phyloP scores from a whole-genome alignment of 306 rosid genomes.

The Inga laurina region DNA sequence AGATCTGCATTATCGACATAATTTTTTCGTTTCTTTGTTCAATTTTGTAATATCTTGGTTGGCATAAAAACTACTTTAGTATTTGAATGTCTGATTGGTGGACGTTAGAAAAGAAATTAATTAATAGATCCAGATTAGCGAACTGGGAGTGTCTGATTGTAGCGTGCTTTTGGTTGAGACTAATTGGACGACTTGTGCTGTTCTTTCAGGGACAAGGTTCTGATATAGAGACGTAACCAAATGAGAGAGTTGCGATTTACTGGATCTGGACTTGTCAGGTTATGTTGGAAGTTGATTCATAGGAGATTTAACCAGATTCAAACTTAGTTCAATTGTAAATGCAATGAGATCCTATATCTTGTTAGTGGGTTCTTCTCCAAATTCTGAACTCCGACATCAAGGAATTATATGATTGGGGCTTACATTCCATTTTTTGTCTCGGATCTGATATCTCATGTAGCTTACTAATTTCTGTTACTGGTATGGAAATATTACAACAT shows the following conservation, averaged over 20 bases:
- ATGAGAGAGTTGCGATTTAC: slow-evolving; percentile 35
- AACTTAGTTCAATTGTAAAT: slow-evolving; percentile 39
- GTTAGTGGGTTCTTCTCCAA: slow-evolving; percentile 24
- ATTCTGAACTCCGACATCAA: slow-evolving; percentile 20
- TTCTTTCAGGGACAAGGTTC: slow-evolving; percentile 56
- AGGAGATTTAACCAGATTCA: slow-evolving; percentile 33
- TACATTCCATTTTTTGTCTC: slow-evolving; percentile 26
- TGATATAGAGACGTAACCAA: slow-evolving; percentile 42
- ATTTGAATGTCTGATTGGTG: not conserved
- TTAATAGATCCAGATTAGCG: slow-evolving; percentile 12
- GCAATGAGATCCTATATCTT: slow-evolving; percentile 35
- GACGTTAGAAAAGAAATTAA: not conserved
- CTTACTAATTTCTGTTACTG: not conserved
- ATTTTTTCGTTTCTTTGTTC: not conserved
- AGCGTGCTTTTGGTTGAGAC: not conserved
- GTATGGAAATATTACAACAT: slow-evolving; percentile 16
- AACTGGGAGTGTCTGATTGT: not conserved
- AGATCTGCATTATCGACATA: not conserved
- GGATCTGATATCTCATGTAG: slow-evolving; percentile 21
- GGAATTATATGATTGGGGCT: slow-evolving; percentile 7
- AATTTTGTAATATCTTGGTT: not conserved
- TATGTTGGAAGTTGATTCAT: slow-evolving; percentile 33
- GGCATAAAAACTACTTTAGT: not conserved
- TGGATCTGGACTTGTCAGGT: slow-evolving; percentile 33
- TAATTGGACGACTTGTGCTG: slow-evolving; percentile 20